Percentiles rank a stretch among this genome's conserved stretches.
Evolutionary conservation across 805 yeast species (phyloP).

Genomic region (Zygosaccharomyces gambellarensis): DNA sequence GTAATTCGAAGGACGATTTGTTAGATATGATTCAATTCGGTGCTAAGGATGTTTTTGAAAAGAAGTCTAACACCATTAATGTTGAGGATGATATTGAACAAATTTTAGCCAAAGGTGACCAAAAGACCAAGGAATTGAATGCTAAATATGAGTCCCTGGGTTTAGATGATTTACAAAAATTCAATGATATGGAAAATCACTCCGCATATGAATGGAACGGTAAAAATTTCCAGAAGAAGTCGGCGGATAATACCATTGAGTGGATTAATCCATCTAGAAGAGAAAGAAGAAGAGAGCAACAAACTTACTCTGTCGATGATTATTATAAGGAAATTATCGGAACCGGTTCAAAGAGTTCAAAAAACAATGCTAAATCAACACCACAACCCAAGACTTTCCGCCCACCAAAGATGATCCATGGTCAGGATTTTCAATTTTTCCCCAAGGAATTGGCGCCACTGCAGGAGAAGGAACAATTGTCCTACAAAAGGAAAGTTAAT

Average conservation of each 20-base stretch:
- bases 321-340: slow-evolving; percentile 65
- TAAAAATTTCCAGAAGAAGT: slow-evolving; percentile 47
- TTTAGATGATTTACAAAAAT: slow-evolving; percentile 87
- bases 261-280: slow-evolving; percentile 67
- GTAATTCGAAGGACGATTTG: slow-evolving; percentile 71
- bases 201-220: slow-evolving; percentile 98
- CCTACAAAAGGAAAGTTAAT: slow-evolving; percentile 54
- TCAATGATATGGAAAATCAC: slow-evolving; percentile 64
- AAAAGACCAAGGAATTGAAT: slow-evolving; percentile 72
- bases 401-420: slow-evolving; percentile 59
- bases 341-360: slow-evolving; percentile 18
- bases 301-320: slow-evolving; percentile 70
- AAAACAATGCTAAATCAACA: slow-evolving; percentile 31
- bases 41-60: slow-evolving; percentile 80
- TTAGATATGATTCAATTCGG: slow-evolving; percentile 96
- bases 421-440: slow-evolving; percentile 73
- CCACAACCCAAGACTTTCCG: slow-evolving; percentile 44
- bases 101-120: slow-evolving; percentile 74
- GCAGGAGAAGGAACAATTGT: slow-evolving; percentile 60
- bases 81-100: slow-evolving; percentile 70
- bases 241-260: slow-evolving; percentile 35
- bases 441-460: slow-evolving; percentile 49
- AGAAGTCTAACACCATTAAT: slow-evolving; percentile 31
- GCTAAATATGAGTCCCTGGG: slow-evolving; percentile 82
- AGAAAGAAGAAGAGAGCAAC: slow-evolving; percentile 68